These are phyloP conservation scores for Zalerion maritima DNA, from an alignment of 495 filamentous ascomycete species.

Conservation along the genomic window DNA sequence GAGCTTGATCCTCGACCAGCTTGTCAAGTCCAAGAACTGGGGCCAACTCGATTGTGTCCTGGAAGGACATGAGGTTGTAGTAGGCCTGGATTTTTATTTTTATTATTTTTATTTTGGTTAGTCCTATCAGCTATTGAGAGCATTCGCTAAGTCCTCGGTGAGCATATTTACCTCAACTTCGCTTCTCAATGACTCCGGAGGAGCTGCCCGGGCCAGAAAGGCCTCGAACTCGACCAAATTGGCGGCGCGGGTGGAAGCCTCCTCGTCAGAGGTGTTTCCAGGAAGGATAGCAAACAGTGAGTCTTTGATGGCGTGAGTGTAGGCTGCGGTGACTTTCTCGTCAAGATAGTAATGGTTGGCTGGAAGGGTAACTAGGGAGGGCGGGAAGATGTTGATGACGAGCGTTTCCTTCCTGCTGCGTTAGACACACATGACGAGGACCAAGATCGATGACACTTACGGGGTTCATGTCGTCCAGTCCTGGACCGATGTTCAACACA, in stretches of 20 bases:
- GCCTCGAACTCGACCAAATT: conserved; percentile 2
- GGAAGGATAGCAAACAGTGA: too few species aligned
- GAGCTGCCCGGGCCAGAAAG: not conserved
- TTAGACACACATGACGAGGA: too few species aligned
- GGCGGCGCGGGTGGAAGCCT: not conserved
- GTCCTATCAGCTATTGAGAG: not conserved
- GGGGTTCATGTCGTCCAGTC: too few species aligned
- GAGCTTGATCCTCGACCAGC: conserved; percentile 39
- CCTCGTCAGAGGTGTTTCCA: conserved; percentile 2
- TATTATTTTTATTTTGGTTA: not conserved
- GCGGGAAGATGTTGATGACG: too few species aligned
- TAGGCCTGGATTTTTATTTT: conserved; percentile 14
- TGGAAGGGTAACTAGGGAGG: too few species aligned
- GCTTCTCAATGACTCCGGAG: too few species aligned
- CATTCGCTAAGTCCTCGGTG: conserved; percentile 16
- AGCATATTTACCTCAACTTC: conserved; percentile 29
- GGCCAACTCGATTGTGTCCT: conserved; percentile 34
- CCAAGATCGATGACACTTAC: too few species aligned
- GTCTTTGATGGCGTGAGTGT: too few species aligned
- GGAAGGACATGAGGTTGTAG: conserved; percentile 19
- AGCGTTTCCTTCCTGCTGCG: too few species aligned
- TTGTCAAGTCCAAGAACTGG: conserved; percentile 39
- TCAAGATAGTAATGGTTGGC: too few species aligned
- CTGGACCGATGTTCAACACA: too few species aligned
- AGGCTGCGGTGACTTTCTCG: too few species aligned